These are phyloP conservation scores for Mucor piriformis DNA, from an alignment of 371 early-diverging fungal genomes.

Conservation along the genomic window DNA sequence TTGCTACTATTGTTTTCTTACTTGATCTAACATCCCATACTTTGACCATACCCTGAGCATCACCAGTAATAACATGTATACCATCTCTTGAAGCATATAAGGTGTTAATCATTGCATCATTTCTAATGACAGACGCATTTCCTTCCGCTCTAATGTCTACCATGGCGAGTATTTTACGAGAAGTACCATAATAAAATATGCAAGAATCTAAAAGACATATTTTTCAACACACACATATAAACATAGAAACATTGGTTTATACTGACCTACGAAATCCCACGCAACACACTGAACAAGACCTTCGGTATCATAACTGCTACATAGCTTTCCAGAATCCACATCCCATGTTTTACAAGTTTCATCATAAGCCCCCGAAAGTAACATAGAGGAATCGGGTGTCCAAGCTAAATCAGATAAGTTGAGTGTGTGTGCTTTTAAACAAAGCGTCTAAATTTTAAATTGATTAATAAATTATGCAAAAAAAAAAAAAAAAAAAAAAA, in stretches of 20 bases:
- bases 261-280: slow-evolving; percentile 64
- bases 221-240: neutral
- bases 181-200: slow-evolving; percentile 79
- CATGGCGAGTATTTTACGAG: slow-evolving; percentile 74
- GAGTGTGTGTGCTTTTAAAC: slow-evolving; percentile 76
- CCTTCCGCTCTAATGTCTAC: slow-evolving; percentile 65
- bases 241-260: neutral
- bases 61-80: slow-evolving; percentile 76
- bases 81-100: slow-evolving; percentile 76
- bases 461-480: neutral
- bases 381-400: slow-evolving; percentile 70
- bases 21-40: slow-evolving; percentile 85
- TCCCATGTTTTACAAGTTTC: slow-evolving; percentile 89
- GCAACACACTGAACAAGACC: slow-evolving; percentile 89
- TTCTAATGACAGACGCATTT: slow-evolving; percentile 50
- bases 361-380: slow-evolving; percentile 84
- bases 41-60: slow-evolving; percentile 76
- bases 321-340: slow-evolving; percentile 68
- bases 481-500: neutral
- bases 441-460: slow-evolving; percentile 32
- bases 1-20: slow-evolving; percentile 23
- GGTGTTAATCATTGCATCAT: slow-evolving; percentile 85
- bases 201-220: slow-evolving; percentile 51
- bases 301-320: slow-evolving; percentile 70
- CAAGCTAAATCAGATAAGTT: slow-evolving; percentile 85